Conservation (phyloP, 345 rosid species). For the Camelina laxa region DNA sequence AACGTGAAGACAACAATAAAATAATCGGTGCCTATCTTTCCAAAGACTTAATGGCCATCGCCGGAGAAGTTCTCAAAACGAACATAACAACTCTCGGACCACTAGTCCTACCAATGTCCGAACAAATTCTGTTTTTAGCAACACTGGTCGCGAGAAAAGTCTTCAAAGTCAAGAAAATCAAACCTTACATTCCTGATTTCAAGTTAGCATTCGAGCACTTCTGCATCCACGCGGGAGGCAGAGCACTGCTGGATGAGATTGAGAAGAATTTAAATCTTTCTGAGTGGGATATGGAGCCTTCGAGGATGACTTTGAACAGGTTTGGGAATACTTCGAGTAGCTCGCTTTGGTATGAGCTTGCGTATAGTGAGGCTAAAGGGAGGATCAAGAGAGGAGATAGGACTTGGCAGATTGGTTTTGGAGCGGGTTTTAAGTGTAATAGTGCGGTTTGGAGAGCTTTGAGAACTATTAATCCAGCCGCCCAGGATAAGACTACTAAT, state of each 20-base stretch:
- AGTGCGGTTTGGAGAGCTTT: conserved; percentile 64
- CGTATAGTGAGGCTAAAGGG: conserved; percentile 72
- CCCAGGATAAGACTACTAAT: conserved; percentile 47
- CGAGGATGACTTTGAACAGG: conserved; percentile 73
- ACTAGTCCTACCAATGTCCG: conserved; percentile 67
- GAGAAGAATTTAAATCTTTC: conserved; percentile 63
- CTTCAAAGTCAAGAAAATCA: conserved; percentile 57
- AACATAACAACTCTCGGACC: conserved; percentile 70
- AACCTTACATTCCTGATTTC: conserved; percentile 69
- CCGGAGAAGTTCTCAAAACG: conserved; percentile 63
- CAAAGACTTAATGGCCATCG: conserved; percentile 66
- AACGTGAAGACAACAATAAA: conserved; percentile 53
- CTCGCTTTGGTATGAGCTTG: conserved; percentile 75
- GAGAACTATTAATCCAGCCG: conserved; percentile 48
- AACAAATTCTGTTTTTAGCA: conserved; percentile 57
- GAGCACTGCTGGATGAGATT: conserved; percentile 68
- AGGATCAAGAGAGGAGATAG: conserved; percentile 64
- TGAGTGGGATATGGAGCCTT: conserved; percentile 77
- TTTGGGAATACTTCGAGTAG: conserved; percentile 77
- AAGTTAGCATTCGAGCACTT: conserved; percentile 78
- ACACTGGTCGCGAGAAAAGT: conserved; percentile 51
- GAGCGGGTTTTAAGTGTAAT: conserved; percentile 79
- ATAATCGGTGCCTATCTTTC: conserved; percentile 54
- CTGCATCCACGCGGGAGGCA: conserved; percentile 74
- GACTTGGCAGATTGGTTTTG: conserved; percentile 75